These are phyloP conservation scores for Pistacia atlantica DNA, from an alignment of 345 rosid species.

Conservation along the genomic window DNA sequence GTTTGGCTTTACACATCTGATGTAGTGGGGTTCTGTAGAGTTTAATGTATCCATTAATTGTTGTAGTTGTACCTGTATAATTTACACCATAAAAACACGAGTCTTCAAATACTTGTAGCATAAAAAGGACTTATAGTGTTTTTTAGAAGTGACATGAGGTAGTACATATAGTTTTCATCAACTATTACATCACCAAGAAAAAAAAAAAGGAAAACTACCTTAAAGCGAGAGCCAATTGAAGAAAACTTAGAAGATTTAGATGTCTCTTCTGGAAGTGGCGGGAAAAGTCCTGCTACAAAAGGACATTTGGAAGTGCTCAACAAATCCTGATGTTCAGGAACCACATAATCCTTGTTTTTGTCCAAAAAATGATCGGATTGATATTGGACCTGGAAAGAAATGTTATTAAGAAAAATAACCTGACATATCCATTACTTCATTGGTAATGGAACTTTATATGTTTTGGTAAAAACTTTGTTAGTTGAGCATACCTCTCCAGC, in stretches of 20 bases:
- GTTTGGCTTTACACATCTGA: constrained; percentile 98
- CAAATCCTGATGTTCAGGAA: constrained; percentile 94
- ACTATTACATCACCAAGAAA: constrained; percentile 2
- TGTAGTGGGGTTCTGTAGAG: constrained; percentile 94
- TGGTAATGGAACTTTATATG: not conserved
- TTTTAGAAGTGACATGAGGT: constrained; percentile 1
- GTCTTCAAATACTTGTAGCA: constrained; percentile 18
- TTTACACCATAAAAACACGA: constrained; percentile 24
- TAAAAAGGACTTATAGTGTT: not conserved
- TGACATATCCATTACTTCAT: not conserved
- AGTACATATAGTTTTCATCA: not conserved
- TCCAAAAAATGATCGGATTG: constrained; percentile 96
- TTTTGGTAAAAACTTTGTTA: not conserved
- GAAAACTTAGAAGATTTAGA: constrained; percentile 93
- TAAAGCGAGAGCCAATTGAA: constrained; percentile 93
- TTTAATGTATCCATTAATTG: constrained; percentile 87
- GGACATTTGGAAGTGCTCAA: constrained; percentile 73
- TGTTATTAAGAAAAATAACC: not conserved
- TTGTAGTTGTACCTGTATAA: constrained; percentile 87
- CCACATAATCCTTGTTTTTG: constrained; percentile 96
- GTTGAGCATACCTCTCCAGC: constrained; percentile 81
- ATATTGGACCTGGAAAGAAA: constrained; percentile 70
- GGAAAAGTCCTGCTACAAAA: constrained; percentile 92
- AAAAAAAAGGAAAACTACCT: constrained; percentile 45
- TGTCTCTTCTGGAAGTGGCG: constrained; percentile 84